Evolutionary conservation across 805 yeast genomes (phyloP).

Genomic region (Candida piceae): DNA sequence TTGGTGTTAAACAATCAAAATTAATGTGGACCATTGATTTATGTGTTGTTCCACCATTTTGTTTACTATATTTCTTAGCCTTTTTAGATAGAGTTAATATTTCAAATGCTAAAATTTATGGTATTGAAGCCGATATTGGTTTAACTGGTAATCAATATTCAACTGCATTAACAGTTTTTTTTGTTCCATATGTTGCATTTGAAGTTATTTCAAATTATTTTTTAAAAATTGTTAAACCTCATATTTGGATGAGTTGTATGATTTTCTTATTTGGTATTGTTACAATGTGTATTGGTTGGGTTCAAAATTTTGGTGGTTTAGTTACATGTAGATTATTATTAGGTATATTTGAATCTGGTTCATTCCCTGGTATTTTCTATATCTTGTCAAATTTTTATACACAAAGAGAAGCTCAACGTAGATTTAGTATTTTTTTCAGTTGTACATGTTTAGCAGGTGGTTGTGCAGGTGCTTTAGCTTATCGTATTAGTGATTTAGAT

Average conservation of each 20-base stretch:
- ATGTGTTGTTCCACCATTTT: constrained; percentile 72
- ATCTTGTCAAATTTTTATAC: constrained; percentile 62
- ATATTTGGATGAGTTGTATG: constrained; percentile 55
- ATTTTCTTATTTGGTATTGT: constrained; percentile 61
- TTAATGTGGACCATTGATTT: constrained; percentile 63
- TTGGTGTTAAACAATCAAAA: constrained; percentile 48
- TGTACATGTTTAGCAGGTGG: constrained; percentile 76
- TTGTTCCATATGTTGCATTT: constrained; percentile 62
- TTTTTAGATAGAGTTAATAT: constrained; percentile 80
- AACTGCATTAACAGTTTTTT: constrained; percentile 62
- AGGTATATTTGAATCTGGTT: constrained; percentile 66
- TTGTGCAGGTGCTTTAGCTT: constrained; percentile 71
- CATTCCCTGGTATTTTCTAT: constrained; percentile 74
- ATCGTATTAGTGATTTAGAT: constrained; percentile 52
- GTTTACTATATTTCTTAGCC: constrained; percentile 67
- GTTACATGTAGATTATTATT: constrained; percentile 59
- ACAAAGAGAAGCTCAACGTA: constrained; percentile 59
- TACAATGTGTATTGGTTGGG: constrained; percentile 63
- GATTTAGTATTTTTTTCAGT: constrained; percentile 65
- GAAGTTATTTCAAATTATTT: constrained; percentile 62
- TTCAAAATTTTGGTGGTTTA: constrained; percentile 51
- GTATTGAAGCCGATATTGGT: constrained; percentile 50
- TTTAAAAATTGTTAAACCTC: constrained; percentile 57
- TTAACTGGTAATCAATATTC: constrained; percentile 58
- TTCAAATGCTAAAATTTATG: constrained; percentile 74